Conservation (phyloP, 1,284 basidiomycete genomes). For the Uromyces viciae-fabae region DNA sequence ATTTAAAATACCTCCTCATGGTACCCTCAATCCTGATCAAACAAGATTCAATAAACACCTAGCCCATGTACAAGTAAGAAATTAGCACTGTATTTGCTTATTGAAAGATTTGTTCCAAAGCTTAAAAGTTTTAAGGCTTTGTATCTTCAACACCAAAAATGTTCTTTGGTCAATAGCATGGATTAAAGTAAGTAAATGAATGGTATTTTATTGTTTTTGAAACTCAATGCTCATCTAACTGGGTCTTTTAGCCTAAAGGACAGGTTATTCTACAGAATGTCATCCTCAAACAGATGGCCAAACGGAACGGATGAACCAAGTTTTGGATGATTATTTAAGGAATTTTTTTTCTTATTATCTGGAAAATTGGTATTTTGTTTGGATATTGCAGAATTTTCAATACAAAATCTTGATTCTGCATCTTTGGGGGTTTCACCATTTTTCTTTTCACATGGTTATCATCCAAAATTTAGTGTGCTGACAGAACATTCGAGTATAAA, state of each 20-base stretch:
- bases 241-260: too few relatives aligned
- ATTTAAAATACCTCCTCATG: background rate
- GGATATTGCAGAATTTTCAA: background rate
- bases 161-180: too few relatives aligned
- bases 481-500: background rate
- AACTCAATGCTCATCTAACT: too few relatives aligned
- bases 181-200: too few relatives aligned
- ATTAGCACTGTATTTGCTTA: background rate
- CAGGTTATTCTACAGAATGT: too few relatives aligned
- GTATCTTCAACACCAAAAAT: too few relatives aligned
- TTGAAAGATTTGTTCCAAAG: background rate
- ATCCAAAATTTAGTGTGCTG: background rate
- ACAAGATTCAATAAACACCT: background rate
- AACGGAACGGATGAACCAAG: too few relatives aligned
- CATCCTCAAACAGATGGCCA: too few relatives aligned
- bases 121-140: too few relatives aligned
- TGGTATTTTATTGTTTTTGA: too few relatives aligned
- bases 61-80: background rate
- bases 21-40: background rate
- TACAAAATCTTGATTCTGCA: background rate
- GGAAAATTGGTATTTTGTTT: background rate
- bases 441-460: conserved; percentile 10
- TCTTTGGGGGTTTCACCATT: background rate
- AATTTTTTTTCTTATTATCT: background rate
- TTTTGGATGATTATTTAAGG: too few relatives aligned